Evolutionary conservation across 768 basidiomycete genomes (phyloP), one percentile per base, ranked within the genome.

Genomic region (Boletus rufocinnamomeus): DNA sequence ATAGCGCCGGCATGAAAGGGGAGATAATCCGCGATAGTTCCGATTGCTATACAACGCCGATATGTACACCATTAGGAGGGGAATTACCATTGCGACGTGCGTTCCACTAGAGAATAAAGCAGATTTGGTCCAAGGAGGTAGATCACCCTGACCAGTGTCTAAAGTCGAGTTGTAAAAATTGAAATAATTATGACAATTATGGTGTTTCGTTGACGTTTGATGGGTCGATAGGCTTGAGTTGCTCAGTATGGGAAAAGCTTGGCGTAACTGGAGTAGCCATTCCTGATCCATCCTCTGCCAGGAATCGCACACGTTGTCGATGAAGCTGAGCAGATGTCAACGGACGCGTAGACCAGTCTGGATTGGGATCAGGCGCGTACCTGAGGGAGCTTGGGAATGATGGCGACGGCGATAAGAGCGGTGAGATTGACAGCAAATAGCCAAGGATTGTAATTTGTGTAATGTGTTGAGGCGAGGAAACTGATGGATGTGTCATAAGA

Each of bases 401-500:
- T 84, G 27, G 91, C 90, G 60, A 95, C 78, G 37, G 82, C 72
- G 16, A 91, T 80, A 25, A 89, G 79, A 3, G 93, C 89, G 3
- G 89, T 78, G 60, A 98, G 80, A 69, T 98, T 98, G 69, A 99
- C 77, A 35, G 90, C 86, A 71, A 99, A 99, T 52, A 96, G 66
- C 83, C 91, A 94, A 10, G 92, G 94, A 64, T 99, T 87, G 75
- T 98, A 99, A 66, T 93, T 87, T 19, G 95, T 98, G 80, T 98
- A 99, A 72, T 99, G 97, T 1, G 97, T 99, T 19, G 97, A 98
- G 41, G 91, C 87, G 28, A 99, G 82, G 78, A 99, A 99, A 34
- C 96, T 98, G 63, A 50, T 25, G 52, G 23, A 45, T 17, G 25
- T 32, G 56, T 55, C 47, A 54, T 28, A 11, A 50, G 37, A 46